Evolutionary conservation across 169 alveolate genomes (phyloP).

Genomic region (Plasmodium vinckei): DNA sequence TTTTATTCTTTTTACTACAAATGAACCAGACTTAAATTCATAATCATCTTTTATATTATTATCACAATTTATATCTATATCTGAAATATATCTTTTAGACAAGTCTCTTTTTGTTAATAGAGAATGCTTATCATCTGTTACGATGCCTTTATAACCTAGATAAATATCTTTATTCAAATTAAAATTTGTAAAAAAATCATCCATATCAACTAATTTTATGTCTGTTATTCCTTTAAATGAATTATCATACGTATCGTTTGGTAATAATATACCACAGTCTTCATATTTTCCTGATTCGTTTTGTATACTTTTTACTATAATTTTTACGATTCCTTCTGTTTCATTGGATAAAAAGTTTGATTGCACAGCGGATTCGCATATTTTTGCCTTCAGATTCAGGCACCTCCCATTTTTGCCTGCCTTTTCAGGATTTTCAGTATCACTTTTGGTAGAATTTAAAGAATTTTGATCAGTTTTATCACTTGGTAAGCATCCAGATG

Average conservation of each 20-base stretch:
- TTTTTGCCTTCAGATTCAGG: constrained; percentile 24
- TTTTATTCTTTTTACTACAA: constrained; percentile 41
- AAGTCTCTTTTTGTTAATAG: constrained; percentile 53
- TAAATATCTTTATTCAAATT: constrained; percentile 39
- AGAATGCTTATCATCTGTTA: constrained; percentile 72
- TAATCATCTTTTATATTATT: constrained; percentile 36
- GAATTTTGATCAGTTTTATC: not conserved
- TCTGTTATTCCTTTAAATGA: constrained; percentile 71
- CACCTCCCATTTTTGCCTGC: constrained; percentile 2
- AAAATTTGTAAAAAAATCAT: constrained; percentile 62
- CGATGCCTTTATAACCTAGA: constrained; percentile 68
- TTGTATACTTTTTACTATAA: constrained; percentile 12
- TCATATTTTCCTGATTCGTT: constrained; percentile 31
- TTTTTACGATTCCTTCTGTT: constrained; percentile 40
- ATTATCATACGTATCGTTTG: constrained; percentile 26
- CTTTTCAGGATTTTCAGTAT: not conserved
- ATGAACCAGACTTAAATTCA: constrained; percentile 68
- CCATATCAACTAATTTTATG: constrained; percentile 68
- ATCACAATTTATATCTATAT: constrained; percentile 62
- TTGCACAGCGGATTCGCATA: constrained; percentile 56
- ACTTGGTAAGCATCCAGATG: constrained; percentile 10
- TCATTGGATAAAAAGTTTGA: constrained; percentile 29
- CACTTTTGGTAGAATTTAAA: not conserved
- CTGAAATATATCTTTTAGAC: constrained; percentile 55
- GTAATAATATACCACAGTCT: constrained; percentile 52